Evolutionary conservation across 1,139 yeast species (phyloP).

Genomic region (Tardiomyces depauwii): DNA sequence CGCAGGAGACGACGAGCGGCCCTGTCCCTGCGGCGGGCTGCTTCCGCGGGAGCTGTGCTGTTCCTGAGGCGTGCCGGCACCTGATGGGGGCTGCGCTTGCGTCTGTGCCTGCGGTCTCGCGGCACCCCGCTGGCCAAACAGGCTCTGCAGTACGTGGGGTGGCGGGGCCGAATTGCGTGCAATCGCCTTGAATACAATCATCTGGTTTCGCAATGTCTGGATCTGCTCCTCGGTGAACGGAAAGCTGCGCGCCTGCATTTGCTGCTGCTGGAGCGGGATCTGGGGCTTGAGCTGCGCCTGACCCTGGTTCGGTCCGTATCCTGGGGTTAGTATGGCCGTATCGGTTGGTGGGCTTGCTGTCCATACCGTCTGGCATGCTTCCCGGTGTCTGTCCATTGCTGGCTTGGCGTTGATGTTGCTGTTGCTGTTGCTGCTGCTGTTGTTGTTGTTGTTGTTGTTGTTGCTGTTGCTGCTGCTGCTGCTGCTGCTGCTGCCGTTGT

Average conservation of each 20-base stretch:
- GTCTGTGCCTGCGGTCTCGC: slow-evolving; percentile 1
- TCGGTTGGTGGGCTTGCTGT: too few species aligned
- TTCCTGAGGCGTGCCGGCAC: slow-evolving; percentile 1
- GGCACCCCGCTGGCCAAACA: slow-evolving; percentile 3
- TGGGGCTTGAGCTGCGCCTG: slow-evolving; percentile 1
- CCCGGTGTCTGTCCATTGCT: slow-evolving; percentile 1
- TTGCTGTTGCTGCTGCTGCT: not conserved
- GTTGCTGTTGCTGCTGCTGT: not conserved
- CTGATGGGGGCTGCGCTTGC: slow-evolving; percentile 2
- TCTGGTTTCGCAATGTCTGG: slow-evolving; percentile 2
- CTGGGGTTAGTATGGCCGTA: slow-evolving; percentile 1
- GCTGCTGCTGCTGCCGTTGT: not conserved
- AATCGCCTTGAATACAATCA: slow-evolving; percentile 2
- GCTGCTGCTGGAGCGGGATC: not conserved
- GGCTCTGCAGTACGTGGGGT: not conserved
- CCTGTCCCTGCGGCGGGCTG: not conserved
- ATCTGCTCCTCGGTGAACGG: slow-evolving; percentile 3
- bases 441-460: not conserved
- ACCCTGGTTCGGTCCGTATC: not conserved
- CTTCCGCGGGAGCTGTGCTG: not conserved
- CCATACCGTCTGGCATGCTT: too few species aligned
- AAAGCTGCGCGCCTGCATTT: not conserved
- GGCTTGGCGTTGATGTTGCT: not conserved
- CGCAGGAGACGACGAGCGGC: not conserved
- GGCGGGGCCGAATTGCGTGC: not conserved